Evolutionary conservation across 1,139 yeast species (phyloP), one percentile per base, ranked within the genome.

Genomic region (Taphrina confusa): DNA sequence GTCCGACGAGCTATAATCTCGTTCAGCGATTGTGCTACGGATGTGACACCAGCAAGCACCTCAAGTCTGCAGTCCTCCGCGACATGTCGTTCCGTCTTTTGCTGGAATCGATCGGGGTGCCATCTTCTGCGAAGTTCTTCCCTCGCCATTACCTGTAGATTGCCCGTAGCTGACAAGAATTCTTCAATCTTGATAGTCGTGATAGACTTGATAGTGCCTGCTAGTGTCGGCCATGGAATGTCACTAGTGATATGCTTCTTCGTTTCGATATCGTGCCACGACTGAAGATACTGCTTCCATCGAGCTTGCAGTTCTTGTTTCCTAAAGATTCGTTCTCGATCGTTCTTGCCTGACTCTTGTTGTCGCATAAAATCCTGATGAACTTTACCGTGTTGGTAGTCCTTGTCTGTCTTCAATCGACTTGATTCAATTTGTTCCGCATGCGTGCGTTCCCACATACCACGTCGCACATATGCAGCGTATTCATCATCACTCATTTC

Each of bases 401-500:
- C 47, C 16, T 23, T 18, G 6, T 18, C 2, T 12, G 22, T 31
- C 14, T 12, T 18, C 5, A 14, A 16, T 6, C 47, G 47, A 9
- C 47, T 23, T 8, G 14, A 30, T 27, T 27, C 31, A 4, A 18
- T 25, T 16, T 45, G 50, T 5, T 30, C 37, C 12, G 31, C 52
- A 47, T 47, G 42, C 5, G 22, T 47, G 16, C 42, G 39, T 22
- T 31, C 39, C 52, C 52, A 47, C 52, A 47, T 47, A 22, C 52
- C 40, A 18, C 52, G 52, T 12, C 52, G 52, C 18, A 47, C 42
- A 12, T 20, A 47, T 9, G 52, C 52, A 20, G 52, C 52, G 16
- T 47, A 47, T 23, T 47, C 52, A 22, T 47, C 52, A 22, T 47
- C 52, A 11, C 42, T 27, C 52, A 47, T 33, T 14, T 47, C 40